Base-by-base conservation (phyloP, 257 asterid genomes). In the Solanum clarkiae region DNA sequence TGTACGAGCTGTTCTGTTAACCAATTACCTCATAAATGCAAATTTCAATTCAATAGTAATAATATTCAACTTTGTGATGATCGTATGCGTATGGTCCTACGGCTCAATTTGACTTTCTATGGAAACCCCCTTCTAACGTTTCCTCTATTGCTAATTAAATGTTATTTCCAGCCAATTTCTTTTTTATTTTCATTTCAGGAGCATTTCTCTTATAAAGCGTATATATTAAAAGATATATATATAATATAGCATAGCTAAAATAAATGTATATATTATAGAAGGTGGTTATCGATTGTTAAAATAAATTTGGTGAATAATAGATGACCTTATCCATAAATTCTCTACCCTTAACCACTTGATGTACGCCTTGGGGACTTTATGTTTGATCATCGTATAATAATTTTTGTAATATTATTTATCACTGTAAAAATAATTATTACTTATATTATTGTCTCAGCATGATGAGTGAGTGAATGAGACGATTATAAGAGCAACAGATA, bases 11-110 rank as follows among this genome's bases (percentile, higher is more conserved):
- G 24, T 36, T 36, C 6, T 26, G 9, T 47, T 47, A 49, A 75
- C 14, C 17, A 74, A n/a, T 4, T n/a, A 20, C 66, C 82, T n/a
- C 22, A 49, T 49, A 49, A 75, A 75, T 75, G 40, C 40, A 24
- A 22, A 26, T 22, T 47, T 75, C 14, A 47, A 47, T 47, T 74
- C 59, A 22, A 3, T 14, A 75, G 20, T 49, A 74, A 74, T 74
- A 24, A 75, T 75, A 22, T 75, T 75, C 60, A 49, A 51, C n/a
- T 75, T 22, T 22, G 81, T 74, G 60, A 75, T 75, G 55, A 49
- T 47, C 13, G 47, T 49, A 12, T 75, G 81, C 12, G 44, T 49
- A 24, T 75, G 81, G 22, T 47, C 22, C 17, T 42, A 74, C 55
- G 14, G 22, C 15, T 47, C 81, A 47, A 45, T 22, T 45, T 72